Percentiles rank a stretch among this genome's conserved stretches.
These are phyloP conservation scores for Coemansia interrupta DNA, from an alignment of 192 early-diverging fungal species.

Conservation along the genomic window DNA sequence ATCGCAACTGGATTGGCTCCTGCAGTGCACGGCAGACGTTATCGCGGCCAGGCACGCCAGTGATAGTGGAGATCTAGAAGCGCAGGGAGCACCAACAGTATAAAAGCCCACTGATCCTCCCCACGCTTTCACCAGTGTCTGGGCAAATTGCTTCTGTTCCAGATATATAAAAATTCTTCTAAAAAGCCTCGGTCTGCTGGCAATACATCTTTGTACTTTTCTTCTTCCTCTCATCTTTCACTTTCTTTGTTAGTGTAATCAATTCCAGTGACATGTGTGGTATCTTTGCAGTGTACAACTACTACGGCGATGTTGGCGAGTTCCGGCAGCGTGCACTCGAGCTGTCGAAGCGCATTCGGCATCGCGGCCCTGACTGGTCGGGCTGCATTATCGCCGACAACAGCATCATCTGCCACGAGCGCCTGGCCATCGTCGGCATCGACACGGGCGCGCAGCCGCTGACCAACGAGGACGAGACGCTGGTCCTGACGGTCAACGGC, in stretches of 20 bases:
- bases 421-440: slow-evolving; percentile 97
- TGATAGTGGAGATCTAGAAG: too few species aligned
- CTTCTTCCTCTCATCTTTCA: not conserved
- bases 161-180: too few species aligned
- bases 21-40: too few species aligned
- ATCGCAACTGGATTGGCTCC: too few species aligned
- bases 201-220: too few species aligned
- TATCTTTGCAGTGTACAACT: slow-evolving; percentile 93
- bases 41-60: too few species aligned
- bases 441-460: slow-evolving; percentile 95
- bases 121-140: too few species aligned
- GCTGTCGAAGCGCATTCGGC: slow-evolving; percentile 75
- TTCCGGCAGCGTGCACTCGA: slow-evolving; percentile 82
- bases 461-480: slow-evolving; percentile 81
- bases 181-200: too few species aligned
- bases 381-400: slow-evolving; percentile 79
- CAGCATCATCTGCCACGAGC: slow-evolving; percentile 93
- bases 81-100: too few species aligned
- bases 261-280: slow-evolving; percentile 76
- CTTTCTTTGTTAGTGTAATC: not conserved
- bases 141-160: too few species aligned
- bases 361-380: slow-evolving; percentile 99
- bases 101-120: too few species aligned
- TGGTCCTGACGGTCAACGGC: slow-evolving; percentile 92
- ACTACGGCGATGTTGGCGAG: slow-evolving; percentile 67